Evolutionary conservation across 352 stramenopile genomes (phyloP).

Genomic region (Globisporangium spinosum): DNA sequence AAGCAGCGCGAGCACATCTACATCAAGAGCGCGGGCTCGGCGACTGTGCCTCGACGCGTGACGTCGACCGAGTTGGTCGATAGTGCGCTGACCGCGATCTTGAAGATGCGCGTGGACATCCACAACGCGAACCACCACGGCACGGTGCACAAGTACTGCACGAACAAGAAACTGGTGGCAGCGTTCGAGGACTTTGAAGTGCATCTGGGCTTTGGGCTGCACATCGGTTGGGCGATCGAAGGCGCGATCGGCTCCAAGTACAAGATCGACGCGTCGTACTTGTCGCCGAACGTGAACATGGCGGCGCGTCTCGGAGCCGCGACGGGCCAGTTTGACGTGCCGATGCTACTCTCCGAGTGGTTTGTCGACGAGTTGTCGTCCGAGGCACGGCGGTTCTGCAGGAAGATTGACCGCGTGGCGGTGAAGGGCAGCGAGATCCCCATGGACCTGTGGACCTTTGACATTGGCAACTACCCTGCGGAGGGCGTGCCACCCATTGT

Average conservation of each 20-base stretch:
- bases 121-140: constrained; percentile 90
- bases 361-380: constrained; percentile 93
- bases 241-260: constrained; percentile 96
- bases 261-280: constrained; percentile 98
- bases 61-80: constrained; percentile 87
- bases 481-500: constrained; percentile 54
- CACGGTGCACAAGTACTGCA: constrained; percentile 79
- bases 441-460: constrained; percentile 93
- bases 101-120: constrained; percentile 96
- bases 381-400: constrained; percentile 80
- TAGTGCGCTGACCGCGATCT: constrained; percentile 92
- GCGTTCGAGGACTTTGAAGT: constrained; percentile 91
- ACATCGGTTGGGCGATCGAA: constrained; percentile 98
- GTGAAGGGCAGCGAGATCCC: constrained; percentile 96
- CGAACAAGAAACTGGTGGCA: constrained; percentile 71
- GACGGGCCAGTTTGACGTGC: constrained; percentile 94
- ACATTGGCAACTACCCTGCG: constrained; percentile 82
- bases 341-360: constrained; percentile 93
- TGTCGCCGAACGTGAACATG: constrained; percentile 98
- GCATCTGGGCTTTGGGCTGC: constrained; percentile 94
- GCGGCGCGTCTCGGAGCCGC: constrained; percentile 94
- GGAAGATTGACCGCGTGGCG: constrained; percentile 94
- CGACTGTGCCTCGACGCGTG: constrained; percentile 39
- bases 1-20: constrained; percentile 64
- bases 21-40: constrained; percentile 53